phyloP scores from a whole-genome alignment of 306 rosid species.

The Geum urbanum region DNA sequence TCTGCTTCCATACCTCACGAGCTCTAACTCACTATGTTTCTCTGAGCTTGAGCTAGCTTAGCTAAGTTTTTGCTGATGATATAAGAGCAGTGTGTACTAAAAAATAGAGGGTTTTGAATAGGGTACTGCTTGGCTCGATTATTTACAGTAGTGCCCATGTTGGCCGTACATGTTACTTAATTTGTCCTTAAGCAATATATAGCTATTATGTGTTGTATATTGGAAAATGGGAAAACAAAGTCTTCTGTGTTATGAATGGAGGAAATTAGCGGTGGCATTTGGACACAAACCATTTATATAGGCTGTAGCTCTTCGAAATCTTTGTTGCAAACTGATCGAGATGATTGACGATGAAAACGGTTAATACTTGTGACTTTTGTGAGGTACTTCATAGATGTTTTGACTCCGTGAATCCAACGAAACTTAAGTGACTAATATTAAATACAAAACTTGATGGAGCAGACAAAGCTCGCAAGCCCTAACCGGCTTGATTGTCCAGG shows the following conservation, averaged over 20 bases:
- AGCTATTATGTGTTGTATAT: neutral
- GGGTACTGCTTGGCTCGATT: slow-evolving; percentile 17
- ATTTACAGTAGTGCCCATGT: slow-evolving; percentile 15
- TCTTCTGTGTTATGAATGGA: neutral
- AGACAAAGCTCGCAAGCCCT: neutral
- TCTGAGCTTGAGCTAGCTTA: neutral
- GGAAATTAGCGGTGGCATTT: slow-evolving; percentile 10
- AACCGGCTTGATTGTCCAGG: neutral
- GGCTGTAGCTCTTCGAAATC: neutral
- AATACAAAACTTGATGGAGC: too few relatives aligned
- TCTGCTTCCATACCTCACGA: too few relatives aligned
- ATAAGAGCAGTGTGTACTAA: neutral
- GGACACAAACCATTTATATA: slow-evolving; percentile 5
- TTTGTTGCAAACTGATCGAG: neutral
- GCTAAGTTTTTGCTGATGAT: neutral
- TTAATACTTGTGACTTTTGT: too few relatives aligned
- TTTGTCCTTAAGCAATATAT: neutral
- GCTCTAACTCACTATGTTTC: too few relatives aligned
- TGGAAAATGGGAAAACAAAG: neutral
- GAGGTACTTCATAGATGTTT: too few relatives aligned
- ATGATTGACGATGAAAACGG: neutral
- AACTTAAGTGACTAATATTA: too few relatives aligned
- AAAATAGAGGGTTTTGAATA: slow-evolving; percentile 9
- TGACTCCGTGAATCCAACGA: neutral
- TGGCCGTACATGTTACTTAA: neutral